A percentile compares a stretch with the other conserved stretches of the same genome.
Evolutionary conservation across 2,329 filamentous ascomycete species (phyloP).

Genomic region (Epichloe baconii): DNA sequence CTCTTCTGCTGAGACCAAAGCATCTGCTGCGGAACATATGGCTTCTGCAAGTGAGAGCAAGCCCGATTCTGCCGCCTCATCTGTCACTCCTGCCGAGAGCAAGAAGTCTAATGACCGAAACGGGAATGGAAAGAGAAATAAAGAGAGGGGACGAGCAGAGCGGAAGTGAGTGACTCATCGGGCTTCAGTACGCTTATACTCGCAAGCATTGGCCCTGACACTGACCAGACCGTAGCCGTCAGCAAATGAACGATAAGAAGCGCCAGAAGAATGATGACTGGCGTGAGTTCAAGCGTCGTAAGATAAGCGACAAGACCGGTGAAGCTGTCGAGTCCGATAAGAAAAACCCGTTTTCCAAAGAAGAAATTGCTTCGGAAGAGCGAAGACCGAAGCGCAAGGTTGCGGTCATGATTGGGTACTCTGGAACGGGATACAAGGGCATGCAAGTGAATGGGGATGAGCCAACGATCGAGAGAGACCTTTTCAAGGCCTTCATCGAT

Average conservation of each 20-base stretch:
- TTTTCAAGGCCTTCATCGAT: constrained; percentile 83
- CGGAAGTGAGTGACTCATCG: constrained; percentile 5
- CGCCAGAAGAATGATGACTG: constrained; percentile 26
- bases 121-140: constrained; percentile 8
- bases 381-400: constrained; percentile 91
- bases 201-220: constrained; percentile 5
- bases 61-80: background rate
- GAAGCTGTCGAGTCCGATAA: constrained; percentile 17
- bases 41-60: constrained; percentile 5
- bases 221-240: constrained; percentile 24
- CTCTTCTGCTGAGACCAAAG: constrained; percentile 15
- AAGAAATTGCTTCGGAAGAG: constrained; percentile 79
- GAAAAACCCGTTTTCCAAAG: constrained; percentile 45
- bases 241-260: constrained; percentile 22
- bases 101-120: constrained; percentile 6
- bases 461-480: constrained; percentile 90
- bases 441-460: constrained; percentile 80
- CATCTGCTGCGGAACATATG: constrained; percentile 7
- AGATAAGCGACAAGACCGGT: constrained; percentile 22
- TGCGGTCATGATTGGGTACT: constrained; percentile 88
- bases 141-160: constrained; percentile 17
- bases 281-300: constrained; percentile 29
- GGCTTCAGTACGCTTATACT: too few relatives aligned
- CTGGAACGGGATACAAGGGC: constrained; percentile 90
- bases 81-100: background rate